Evolutionary conservation across 768 basidiomycete species (phyloP), one percentile per base, ranked within the genome.

Genomic region (Dacryopinax spathularia): DNA sequence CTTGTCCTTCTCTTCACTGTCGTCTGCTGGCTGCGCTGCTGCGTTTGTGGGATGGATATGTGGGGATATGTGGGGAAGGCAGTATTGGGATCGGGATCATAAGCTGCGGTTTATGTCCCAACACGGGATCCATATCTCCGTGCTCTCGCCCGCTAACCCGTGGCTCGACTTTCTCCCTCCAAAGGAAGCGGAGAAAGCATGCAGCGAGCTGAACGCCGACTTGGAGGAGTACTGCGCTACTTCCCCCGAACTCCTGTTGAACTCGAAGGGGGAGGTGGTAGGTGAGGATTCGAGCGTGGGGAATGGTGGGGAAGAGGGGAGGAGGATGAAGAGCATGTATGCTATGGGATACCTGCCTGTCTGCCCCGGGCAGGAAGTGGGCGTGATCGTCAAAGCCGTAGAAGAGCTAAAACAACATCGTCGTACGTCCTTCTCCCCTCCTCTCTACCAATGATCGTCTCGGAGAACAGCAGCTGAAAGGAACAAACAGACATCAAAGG

Each of bases 81-180:
- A 84, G 77, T 91, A 91, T 71, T 91, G 87, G 87, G 87, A 90
- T 65, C 72, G 83, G 48, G 75, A 77, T 63, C 85, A 87, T 70
- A 93, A 93, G 74, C 75, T 94, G 41, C 78, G 77, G 68, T 94
- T 93, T 72, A 94, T 93, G 91, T 83, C 88, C 68, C 80, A 71
- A 66, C 91, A 93, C 71, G 83, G 81, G 20, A 91, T 92, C 39
- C 83, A 88, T 72, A 74, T 89, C 41, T 89, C 87, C 18, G 80
- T 91, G 33, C 20, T 62, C 59, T 34, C 29, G 59, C 59, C 88
- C 27, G 91, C 91, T 29, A 93, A 94, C 70, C 91, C 91, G 9
- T 94, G 91, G 91, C 81, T 93, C 34, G 91, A 94, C 73, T 93
- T 92, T 70, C 80, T 94, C 25, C 73, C 85, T 3, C 81, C 87